Base-by-base conservation (phyloP, 2,329 filamentous ascomycete genomes). In the Diaporthe sp. region DNA sequence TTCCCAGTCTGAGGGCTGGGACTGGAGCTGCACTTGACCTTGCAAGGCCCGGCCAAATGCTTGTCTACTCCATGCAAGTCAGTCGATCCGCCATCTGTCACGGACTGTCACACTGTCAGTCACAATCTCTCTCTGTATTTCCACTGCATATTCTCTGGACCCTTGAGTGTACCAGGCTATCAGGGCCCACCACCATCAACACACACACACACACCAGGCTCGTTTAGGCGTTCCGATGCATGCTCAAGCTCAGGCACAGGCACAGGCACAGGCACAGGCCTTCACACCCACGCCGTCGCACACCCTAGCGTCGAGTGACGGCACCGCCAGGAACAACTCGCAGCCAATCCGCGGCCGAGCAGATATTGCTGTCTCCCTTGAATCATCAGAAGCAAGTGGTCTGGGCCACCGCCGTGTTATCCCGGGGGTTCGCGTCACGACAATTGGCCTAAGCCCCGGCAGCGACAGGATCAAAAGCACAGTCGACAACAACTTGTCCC, bases 271-370 rank as follows among this genome's bases (percentile, higher is more conserved):
- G 39, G 17, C 39, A 65, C 61, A 65, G 42, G 61, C 61, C 37
- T 72, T 53, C 70, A 42, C 42, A 39, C 17, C 49, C 15, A n/a
- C 42, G 57, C 31, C 70, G 25, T 53, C 55, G 42, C 34, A 25
- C 39, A 53, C 9, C 25, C 70, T 61, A 73, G 70, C 58, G 57
- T 55, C 46, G 46, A 73, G 70, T 73, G 58, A 72, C 44, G 59
- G 44, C 70, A 62, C 34, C 44, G 28, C 42, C 55, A 46, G n/a
- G 25, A 53, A 68, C 46, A 8, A 25, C 46, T 39, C 34, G 22
- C 65, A 68, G 46, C 65, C 65, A 68, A 68, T 68, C 65, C 22
- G 22, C 34, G 12, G 31, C 39, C 17, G 22, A 39, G 8, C 9
- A 53, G 13, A 68, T 37, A 68, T 68, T 68, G 65, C 46, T 37